A percentile compares a stretch with the other conserved stretches of the same genome.
These are phyloP conservation scores for Chrysosporium queenslandicum DNA, from an alignment of 2,329 filamentous ascomycete species.

Conservation along the genomic window DNA sequence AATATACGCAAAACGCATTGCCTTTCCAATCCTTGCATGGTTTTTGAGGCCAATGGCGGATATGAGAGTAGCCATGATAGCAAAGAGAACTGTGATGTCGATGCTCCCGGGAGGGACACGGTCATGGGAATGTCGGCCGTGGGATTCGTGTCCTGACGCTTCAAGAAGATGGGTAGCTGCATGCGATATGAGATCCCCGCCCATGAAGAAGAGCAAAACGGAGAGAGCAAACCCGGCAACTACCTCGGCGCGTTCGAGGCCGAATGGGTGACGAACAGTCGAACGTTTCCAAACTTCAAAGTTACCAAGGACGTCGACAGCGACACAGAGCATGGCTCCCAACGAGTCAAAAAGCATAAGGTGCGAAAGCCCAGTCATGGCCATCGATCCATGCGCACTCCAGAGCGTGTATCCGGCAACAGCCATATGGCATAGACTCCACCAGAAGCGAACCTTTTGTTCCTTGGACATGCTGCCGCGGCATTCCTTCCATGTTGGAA, in stretches of 20 bases:
- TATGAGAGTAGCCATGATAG: constrained; percentile 71
- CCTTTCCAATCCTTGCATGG: constrained; percentile 81
- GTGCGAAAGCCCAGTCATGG: constrained; percentile 85
- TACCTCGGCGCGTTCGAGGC: constrained; percentile 81
- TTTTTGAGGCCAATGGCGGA: constrained; percentile 83
- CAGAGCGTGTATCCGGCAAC: constrained; percentile 79
- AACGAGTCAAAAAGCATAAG: constrained; percentile 92
- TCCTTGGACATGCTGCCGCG: constrained; percentile 82
- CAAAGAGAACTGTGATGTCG: constrained; percentile 69
- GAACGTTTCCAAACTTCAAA: constrained; percentile 96
- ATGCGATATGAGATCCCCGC: constrained; percentile 88
- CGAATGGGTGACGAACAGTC: constrained; percentile 87
- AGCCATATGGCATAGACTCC: constrained; percentile 80
- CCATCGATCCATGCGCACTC: constrained; percentile 73
- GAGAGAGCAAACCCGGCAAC: constrained; percentile 93
- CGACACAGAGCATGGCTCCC: constrained; percentile 80
- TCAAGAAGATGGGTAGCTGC: constrained; percentile 90
- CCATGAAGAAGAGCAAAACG: constrained; percentile 93
- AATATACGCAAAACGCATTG: constrained; percentile 78
- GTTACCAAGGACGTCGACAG: constrained; percentile 85
- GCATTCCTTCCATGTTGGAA: constrained; percentile 80
- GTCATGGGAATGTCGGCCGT: constrained; percentile 58
- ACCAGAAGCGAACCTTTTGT: constrained; percentile 71
- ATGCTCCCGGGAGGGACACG: constrained; percentile 64
- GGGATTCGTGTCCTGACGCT: constrained; percentile 59